Conservation (phyloP, 2,329 filamentous ascomycete genomes). For the Cytospora piceicola region DNA sequence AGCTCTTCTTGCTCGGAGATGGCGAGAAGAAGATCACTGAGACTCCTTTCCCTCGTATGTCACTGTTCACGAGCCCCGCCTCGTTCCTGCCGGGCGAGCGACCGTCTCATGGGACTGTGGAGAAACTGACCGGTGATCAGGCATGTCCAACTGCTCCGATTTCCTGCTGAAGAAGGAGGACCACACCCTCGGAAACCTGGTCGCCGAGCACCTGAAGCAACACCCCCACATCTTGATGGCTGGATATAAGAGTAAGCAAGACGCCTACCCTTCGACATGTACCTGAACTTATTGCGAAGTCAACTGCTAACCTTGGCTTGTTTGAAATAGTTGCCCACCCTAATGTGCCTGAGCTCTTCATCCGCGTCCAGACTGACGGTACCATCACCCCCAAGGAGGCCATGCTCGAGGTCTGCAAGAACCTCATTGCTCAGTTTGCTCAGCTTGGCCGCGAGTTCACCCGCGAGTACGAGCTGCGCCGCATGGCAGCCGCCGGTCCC, state of each 20-base stretch:
- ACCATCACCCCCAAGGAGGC: constrained; percentile 87
- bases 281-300: background rate
- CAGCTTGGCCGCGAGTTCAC: constrained; percentile 86
- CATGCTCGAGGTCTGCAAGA: constrained; percentile 77
- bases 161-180: constrained; percentile 97
- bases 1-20: constrained; percentile 84
- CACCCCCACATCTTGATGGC: constrained; percentile 85
- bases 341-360: constrained; percentile 63
- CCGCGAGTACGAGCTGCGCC: constrained; percentile 86
- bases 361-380: constrained; percentile 93
- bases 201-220: constrained; percentile 83
- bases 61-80: background rate
- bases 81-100: background rate
- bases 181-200: constrained; percentile 90
- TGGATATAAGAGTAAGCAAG: constrained; percentile 77
- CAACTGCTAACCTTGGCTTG: background rate
- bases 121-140: constrained; percentile 48
- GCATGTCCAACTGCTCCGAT: constrained; percentile 91
- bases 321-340: constrained; percentile 55
- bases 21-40: constrained; percentile 94
- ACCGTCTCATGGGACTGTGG: constrained; percentile 9
- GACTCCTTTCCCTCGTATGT: constrained; percentile 84
- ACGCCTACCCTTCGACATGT: too few species aligned
- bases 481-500: constrained; percentile 74
- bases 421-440: constrained; percentile 79